Evolutionary conservation across 306 rosid species (phyloP).

Genomic region (Pyrus bretschneideri): DNA sequence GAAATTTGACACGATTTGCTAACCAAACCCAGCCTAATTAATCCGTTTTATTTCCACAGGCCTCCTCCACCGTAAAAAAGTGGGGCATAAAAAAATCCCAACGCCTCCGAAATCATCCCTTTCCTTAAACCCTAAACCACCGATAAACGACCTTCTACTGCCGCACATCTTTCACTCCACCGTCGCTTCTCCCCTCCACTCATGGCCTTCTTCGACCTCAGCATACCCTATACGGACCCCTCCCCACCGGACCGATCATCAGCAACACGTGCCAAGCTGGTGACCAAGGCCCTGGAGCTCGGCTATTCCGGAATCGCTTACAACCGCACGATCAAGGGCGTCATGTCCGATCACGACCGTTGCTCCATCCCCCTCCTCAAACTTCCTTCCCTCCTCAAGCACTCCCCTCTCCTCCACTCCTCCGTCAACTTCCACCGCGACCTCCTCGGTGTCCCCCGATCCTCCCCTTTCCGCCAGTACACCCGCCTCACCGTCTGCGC

Average conservation of each 20-base stretch:
- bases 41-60: too few relatives aligned
- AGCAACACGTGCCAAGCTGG: constrained; percentile 44
- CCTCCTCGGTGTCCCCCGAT: constrained; percentile 42
- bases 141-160: not conserved
- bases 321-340: constrained; percentile 71
- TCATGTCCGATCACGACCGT: constrained; percentile 80
- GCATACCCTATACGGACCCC: constrained; percentile 47
- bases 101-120: too few relatives aligned
- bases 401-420: constrained; percentile 53
- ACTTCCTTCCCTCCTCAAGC: constrained; percentile 58
- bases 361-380: constrained; percentile 58
- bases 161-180: not conserved
- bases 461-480: constrained; percentile 81
- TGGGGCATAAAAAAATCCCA: not conserved
- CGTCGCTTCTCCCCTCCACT: not conserved
- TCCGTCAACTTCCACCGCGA: constrained; percentile 70
- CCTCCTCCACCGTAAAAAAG: not conserved
- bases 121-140: constrained; percentile 8
- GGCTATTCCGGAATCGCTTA: constrained; percentile 89
- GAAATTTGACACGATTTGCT: too few relatives aligned
- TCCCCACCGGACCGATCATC: constrained; percentile 26
- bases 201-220: constrained; percentile 88
- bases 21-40: too few relatives aligned
- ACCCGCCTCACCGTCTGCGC: constrained; percentile 69
- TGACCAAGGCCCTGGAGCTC: constrained; percentile 66